Conservation (phyloP, 2,329 filamentous ascomycete species). For the Colletotrichum lini region DNA sequence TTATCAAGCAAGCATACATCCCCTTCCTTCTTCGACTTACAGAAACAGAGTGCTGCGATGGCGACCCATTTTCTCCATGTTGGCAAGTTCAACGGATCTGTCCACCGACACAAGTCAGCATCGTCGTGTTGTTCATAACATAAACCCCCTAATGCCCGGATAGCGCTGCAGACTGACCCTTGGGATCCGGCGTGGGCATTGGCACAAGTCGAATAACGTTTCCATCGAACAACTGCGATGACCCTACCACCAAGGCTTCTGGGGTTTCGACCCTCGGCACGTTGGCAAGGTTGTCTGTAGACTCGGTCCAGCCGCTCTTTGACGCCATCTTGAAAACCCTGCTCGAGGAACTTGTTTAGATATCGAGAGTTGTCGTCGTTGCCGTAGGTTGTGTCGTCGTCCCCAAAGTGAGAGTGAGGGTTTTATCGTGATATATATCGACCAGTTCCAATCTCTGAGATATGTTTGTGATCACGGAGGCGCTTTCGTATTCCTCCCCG, state of each 20-base stretch:
- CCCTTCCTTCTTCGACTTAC: conserved; percentile 44
- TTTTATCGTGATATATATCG: neutral
- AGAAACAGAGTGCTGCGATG: conserved; percentile 48
- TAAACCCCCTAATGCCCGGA: no score
- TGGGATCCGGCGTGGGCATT: conserved; percentile 51
- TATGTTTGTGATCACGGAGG: conserved; percentile 9
- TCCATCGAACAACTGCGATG: conserved; percentile 45
- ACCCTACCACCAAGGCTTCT: conserved; percentile 46
- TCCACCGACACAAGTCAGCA: conserved; percentile 14
- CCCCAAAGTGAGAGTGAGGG: no score
- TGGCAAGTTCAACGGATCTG: conserved; percentile 51
- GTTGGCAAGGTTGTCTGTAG: conserved; percentile 43
- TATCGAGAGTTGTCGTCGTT: conserved; percentile 21
- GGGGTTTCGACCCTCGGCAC: conserved; percentile 41
- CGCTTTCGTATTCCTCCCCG: conserved; percentile 37
- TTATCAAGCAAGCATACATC: no score
- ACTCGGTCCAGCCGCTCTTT: conserved; percentile 43
- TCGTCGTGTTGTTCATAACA: neutral
- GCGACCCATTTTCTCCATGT: conserved; percentile 51
- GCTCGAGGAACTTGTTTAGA: conserved; percentile 4
- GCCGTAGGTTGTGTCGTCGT: neutral
- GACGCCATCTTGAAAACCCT: conserved; percentile 38
- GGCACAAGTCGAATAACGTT: conserved; percentile 45
- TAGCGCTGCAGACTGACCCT: conserved; percentile 42
- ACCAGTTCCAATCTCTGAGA: neutral